Percentiles rank a stretch among this genome's conserved stretches.
These are phyloP conservation scores for Myxozyma neglecta DNA, from an alignment of 805 yeast species.

Conservation along the genomic window DNA sequence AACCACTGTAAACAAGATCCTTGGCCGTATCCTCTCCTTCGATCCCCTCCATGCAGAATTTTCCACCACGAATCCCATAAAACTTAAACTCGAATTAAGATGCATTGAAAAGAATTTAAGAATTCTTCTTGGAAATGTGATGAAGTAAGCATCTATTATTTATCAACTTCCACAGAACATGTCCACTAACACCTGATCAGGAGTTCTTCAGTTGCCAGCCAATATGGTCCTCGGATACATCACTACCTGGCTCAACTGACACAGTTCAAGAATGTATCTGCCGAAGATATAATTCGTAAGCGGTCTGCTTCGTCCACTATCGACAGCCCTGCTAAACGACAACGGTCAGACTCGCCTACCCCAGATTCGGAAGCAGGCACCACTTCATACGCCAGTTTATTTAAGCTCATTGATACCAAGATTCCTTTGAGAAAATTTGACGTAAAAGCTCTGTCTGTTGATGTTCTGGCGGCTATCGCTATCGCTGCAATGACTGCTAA, in stretches of 20 bases:
- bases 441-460: slow-evolving; percentile 64
- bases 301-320: slow-evolving; percentile 38
- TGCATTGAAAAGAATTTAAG: slow-evolving; percentile 60
- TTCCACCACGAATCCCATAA: slow-evolving; percentile 20
- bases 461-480: slow-evolving; percentile 64
- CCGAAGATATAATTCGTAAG: slow-evolving; percentile 29
- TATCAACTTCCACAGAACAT: too few species aligned
- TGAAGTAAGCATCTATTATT: slow-evolving; percentile 19
- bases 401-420: slow-evolving; percentile 60
- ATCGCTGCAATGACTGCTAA: slow-evolving; percentile 62
- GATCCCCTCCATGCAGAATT: slow-evolving; percentile 42
- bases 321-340: slow-evolving; percentile 35
- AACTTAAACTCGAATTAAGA: slow-evolving; percentile 52
- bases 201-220: slow-evolving; percentile 38
- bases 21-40: slow-evolving; percentile 59
- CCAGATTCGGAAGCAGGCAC: background rate
- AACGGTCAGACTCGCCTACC: slow-evolving; percentile 10
- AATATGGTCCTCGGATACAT: slow-evolving; percentile 38
- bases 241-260: slow-evolving; percentile 37
- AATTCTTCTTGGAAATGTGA: slow-evolving; percentile 33
- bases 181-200: slow-evolving; percentile 1
- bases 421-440: slow-evolving; percentile 69
- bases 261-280: slow-evolving; percentile 27
- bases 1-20: slow-evolving; percentile 53
- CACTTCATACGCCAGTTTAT: slow-evolving; percentile 58